Conservation (phyloP, 768 basidiomycete genomes). For the Artomyces pyxidatus region DNA sequence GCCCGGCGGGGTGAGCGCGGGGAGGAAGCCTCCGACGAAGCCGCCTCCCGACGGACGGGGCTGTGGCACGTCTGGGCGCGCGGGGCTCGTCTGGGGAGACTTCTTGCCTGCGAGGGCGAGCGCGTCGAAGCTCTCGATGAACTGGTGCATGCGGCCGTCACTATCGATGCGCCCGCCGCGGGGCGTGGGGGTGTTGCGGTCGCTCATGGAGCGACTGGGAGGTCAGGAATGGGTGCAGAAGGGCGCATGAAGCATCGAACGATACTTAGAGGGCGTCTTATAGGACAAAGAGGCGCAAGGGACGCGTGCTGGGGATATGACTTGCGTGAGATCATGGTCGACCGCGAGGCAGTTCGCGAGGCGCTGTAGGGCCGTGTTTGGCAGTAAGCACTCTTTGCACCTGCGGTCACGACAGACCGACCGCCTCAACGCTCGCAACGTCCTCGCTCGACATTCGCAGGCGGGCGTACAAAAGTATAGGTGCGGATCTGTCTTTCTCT, state of each 20-base stretch:
- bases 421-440: too few species aligned
- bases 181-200: conserved; percentile 1
- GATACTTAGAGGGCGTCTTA: too few species aligned
- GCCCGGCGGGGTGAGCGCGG: conserved; percentile 8
- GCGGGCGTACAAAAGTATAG: conserved; percentile 1
- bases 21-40: conserved; percentile 47
- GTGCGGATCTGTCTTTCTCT: not conserved
- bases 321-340: too few species aligned
- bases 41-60: conserved; percentile 4
- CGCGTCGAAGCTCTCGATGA: conserved; percentile 27
- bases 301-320: too few species aligned
- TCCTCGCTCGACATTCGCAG: too few species aligned
- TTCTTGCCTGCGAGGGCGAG: conserved; percentile 23
- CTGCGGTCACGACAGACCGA: too few species aligned
- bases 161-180: conserved; percentile 1
- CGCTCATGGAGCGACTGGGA: not conserved
- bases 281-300: not conserved
- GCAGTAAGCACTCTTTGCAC: not conserved
- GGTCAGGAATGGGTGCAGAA: not conserved
- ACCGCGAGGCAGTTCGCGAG: too few species aligned
- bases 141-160: conserved; percentile 16
- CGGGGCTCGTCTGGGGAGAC: not conserved
- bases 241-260: too few species aligned
- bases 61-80: not conserved
- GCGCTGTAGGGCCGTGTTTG: not conserved